Conservation (phyloP, 139 green algal species). For the Chlorella sp. region DNA sequence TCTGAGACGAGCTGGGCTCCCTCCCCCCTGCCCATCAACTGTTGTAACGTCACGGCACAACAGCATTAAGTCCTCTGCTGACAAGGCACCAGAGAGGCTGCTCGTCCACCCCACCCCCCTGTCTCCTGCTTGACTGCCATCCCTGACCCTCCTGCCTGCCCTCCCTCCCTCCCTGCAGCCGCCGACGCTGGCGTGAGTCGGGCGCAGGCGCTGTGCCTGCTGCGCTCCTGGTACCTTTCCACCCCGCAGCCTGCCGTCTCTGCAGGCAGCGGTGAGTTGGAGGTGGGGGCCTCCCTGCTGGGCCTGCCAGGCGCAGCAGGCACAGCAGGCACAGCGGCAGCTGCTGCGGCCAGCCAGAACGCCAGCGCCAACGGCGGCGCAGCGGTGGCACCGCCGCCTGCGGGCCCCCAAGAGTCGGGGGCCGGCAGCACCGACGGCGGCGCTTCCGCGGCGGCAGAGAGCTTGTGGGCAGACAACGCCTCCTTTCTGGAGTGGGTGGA, state of each 20-base stretch:
- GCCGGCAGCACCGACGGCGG: background rate
- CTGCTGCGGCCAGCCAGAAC: background rate
- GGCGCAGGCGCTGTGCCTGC: constrained; percentile 34
- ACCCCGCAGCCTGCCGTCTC: background rate
- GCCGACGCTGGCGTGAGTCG: constrained; percentile 43
- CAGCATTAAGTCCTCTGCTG: too few relatives aligned
- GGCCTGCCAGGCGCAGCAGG: background rate
- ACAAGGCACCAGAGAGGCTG: too few relatives aligned
- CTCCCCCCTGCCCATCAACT: too few relatives aligned
- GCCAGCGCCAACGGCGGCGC: background rate
- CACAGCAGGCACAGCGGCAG: background rate
- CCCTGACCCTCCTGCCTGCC: background rate
- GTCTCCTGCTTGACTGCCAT: too few relatives aligned
- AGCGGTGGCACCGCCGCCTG: constrained; percentile 6
- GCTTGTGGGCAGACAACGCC: constrained; percentile 53
- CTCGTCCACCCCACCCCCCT: background rate
- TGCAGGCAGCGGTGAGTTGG: background rate
- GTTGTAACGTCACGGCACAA: too few relatives aligned
- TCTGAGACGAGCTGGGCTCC: too few relatives aligned
- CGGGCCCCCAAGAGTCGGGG: background rate
- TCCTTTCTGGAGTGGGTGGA: constrained; percentile 81
- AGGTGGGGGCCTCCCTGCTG: background rate
- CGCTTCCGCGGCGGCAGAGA: background rate
- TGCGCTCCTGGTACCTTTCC: constrained; percentile 54
- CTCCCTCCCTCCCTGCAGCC: background rate